phyloP scores from a whole-genome alignment of 2,329 filamentous ascomycete genomes.

The Conoideocrella luteorostrata region DNA sequence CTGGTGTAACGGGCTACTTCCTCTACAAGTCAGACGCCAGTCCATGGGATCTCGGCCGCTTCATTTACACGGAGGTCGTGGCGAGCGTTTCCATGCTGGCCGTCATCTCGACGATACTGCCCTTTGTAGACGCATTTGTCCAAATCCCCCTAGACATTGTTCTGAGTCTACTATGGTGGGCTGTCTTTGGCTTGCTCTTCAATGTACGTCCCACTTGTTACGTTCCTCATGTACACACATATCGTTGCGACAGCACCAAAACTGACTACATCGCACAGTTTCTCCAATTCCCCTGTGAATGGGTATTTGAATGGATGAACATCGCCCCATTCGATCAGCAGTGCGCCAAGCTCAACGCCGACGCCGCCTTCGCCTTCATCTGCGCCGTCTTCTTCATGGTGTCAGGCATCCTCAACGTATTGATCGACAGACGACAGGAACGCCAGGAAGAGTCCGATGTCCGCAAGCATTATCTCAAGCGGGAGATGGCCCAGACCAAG shows the following conservation, averaged over 20 bases:
- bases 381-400: constrained; percentile 59
- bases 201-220: constrained; percentile 37
- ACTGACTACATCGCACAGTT: too few relatives aligned
- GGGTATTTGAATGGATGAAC: constrained; percentile 47
- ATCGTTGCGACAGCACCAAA: too few relatives aligned
- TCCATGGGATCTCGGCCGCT: constrained; percentile 46
- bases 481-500: background rate
- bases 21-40: constrained; percentile 39
- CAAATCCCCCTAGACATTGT: constrained; percentile 61
- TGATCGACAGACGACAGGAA: background rate
- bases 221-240: background rate
- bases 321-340: constrained; percentile 34
- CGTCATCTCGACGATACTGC: constrained; percentile 60
- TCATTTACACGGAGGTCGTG: constrained; percentile 66
- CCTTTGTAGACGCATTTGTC: constrained; percentile 54
- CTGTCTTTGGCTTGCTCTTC: constrained; percentile 54
- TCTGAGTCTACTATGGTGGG: constrained; percentile 59
- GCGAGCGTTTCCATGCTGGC: constrained; percentile 58
- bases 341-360: constrained; percentile 59
- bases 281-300: constrained; percentile 38
- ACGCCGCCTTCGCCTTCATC: constrained; percentile 60
- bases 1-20: constrained; percentile 56
- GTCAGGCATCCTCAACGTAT: constrained; percentile 38
- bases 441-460: background rate
- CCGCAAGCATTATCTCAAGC: background rate